Evolutionary conservation across 495 filamentous ascomycete genomes (phyloP).

Genomic region (Pyrenula massariospora): DNA sequence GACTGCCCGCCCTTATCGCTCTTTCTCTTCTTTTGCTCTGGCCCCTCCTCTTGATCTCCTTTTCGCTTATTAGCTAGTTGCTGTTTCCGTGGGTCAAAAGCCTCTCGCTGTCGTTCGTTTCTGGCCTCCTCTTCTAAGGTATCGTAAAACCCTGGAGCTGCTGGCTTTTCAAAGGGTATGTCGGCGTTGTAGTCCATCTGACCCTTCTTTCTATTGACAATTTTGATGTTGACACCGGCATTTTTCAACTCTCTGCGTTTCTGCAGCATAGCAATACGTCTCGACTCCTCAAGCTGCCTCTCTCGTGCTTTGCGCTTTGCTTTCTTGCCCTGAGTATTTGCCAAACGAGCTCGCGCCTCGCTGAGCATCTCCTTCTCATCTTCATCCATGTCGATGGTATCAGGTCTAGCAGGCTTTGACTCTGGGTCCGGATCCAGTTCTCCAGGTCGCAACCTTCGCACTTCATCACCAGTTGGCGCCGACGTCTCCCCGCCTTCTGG

Average conservation of each 20-base stretch:
- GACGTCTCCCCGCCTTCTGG: constrained; percentile 77
- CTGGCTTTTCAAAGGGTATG: constrained; percentile 90
- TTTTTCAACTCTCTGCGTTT: constrained; percentile 95
- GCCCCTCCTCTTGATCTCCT: constrained; percentile 73
- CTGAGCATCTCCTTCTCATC: constrained; percentile 99
- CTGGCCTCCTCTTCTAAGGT: constrained; percentile 65
- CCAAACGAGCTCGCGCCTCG: constrained; percentile 88
- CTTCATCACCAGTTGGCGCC: constrained; percentile 88
- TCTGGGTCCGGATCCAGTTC: constrained; percentile 95
- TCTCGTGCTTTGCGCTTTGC: constrained; percentile 96
- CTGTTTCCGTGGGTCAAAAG: constrained; percentile 90
- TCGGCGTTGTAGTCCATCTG: constrained; percentile 99
- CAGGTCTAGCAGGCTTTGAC: constrained; percentile 90
- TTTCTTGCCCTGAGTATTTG: constrained; percentile 98
- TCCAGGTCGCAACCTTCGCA: constrained; percentile 74
- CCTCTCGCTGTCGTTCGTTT: constrained; percentile 80
- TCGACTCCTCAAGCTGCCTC: constrained; percentile 87
- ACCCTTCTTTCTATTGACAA: constrained; percentile 81
- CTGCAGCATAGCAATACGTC: constrained; percentile 78
- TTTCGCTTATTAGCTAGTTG: constrained; percentile 94
- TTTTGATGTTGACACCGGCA: constrained; percentile 96
- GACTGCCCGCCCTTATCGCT: constrained; percentile 68
- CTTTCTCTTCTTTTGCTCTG: constrained; percentile 75
- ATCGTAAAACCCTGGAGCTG: constrained; percentile 86
- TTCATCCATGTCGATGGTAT: constrained; percentile 96